phyloP scores from a whole-genome alignment of 2,329 filamentous ascomycete genomes.

The Pseudogymnoascus sp. region DNA sequence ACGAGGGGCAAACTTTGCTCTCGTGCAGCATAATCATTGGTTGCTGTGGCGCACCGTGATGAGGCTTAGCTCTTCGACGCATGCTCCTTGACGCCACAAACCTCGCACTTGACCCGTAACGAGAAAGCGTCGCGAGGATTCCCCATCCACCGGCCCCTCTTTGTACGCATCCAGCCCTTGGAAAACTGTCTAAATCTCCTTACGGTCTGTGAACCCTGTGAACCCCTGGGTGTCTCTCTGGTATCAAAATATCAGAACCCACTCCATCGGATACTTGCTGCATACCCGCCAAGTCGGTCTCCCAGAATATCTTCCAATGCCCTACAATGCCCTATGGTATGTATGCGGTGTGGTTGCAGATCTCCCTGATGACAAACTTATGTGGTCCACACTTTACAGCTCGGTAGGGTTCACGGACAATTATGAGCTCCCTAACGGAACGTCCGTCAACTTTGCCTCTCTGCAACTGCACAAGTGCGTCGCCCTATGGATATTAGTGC shows the following conservation, averaged over 20 bases:
- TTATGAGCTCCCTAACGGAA: conserved; percentile 21
- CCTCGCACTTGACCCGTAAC: neutral
- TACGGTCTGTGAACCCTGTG: conserved; percentile 1
- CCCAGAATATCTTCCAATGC: conserved; percentile 8
- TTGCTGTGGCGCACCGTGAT: neutral
- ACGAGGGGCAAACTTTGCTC: conserved; percentile 5
- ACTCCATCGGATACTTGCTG: conserved; percentile 7
- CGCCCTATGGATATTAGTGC: conserved; percentile 4
- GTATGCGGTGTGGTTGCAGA: neutral
- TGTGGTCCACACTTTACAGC: conserved; percentile 17
- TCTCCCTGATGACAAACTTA: conserved; percentile 6
- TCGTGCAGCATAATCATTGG: conserved; percentile 2
- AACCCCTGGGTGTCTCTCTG: neutral
- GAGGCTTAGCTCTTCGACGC: conserved; percentile 7
- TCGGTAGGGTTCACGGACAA: conserved; percentile 25
- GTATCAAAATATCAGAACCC: neutral
- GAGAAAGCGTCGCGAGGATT: neutral
- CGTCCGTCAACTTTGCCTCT: conserved; percentile 4
- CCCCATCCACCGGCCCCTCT: conserved; percentile 4
- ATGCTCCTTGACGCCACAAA: conserved; percentile 7
- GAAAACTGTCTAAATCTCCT: neutral
- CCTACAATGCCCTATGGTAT: neutral
- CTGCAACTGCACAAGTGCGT: conserved; percentile 6
- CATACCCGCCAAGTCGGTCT: conserved; percentile 6
- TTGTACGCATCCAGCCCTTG: neutral